Percentiles rank a stretch among this genome's conserved stretches.
These are phyloP conservation scores for Pichia cephalocereana DNA, from an alignment of 805 yeast species.

Conservation along the genomic window DNA sequence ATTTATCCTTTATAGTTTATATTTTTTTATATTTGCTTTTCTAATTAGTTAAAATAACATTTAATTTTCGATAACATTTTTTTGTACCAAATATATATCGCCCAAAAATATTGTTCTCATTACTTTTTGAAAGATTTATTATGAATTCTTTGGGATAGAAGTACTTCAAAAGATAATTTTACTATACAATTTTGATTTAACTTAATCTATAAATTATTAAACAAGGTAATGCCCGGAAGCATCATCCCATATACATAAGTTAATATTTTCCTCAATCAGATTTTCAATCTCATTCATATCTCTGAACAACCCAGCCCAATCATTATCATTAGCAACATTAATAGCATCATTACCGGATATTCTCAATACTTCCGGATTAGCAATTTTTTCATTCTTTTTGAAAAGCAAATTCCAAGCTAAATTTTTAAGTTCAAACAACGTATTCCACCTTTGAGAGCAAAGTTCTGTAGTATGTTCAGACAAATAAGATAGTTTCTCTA, in stretches of 20 bases:
- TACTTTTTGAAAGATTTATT: too few relatives aligned
- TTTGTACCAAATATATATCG: too few relatives aligned
- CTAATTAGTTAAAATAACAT: too few relatives aligned
- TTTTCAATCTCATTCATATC: constrained; percentile 12
- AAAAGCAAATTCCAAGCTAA: constrained; percentile 15
- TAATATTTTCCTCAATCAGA: constrained; percentile 15
- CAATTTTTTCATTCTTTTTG: background rate
- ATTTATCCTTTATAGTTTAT: constrained; percentile 18
- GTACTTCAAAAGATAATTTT: too few relatives aligned
- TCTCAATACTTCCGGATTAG: background rate
- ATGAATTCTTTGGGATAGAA: too few relatives aligned
- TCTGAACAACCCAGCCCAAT: constrained; percentile 13
- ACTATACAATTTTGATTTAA: background rate
- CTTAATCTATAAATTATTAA: background rate
- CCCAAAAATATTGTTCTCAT: too few relatives aligned
- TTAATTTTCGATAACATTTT: too few relatives aligned
- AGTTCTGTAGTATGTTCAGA: constrained; percentile 20
- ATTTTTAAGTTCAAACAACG: constrained; percentile 15
- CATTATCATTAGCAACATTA: constrained; percentile 4
- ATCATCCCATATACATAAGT: constrained; percentile 17
- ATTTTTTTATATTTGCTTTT: too few relatives aligned
- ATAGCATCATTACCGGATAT: constrained; percentile 2
- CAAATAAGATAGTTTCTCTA: constrained; percentile 16
- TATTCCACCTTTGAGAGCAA: constrained; percentile 22
- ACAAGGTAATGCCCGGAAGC: constrained; percentile 11